These are phyloP conservation scores for Berkeleyomyces rouxiae DNA, from an alignment of 2,329 filamentous ascomycete species.

Conservation along the genomic window DNA sequence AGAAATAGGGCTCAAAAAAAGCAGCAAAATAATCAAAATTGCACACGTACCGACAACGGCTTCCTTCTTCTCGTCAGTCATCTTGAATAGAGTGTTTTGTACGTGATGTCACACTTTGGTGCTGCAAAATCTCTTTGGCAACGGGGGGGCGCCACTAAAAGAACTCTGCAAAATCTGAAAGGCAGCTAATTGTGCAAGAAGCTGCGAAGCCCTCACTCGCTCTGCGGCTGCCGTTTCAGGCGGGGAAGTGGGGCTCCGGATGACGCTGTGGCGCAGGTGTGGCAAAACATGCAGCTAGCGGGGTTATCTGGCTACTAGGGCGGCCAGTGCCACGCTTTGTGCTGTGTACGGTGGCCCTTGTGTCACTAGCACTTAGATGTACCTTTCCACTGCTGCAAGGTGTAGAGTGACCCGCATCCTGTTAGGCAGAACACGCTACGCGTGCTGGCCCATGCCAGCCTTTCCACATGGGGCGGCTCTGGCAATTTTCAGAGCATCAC, in stretches of 20 bases:
- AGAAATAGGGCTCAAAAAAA: neutral
- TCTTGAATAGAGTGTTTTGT: constrained; percentile 19
- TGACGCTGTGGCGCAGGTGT: constrained; percentile 12
- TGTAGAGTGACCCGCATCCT: neutral
- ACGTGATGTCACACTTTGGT: constrained; percentile 11
- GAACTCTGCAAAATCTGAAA: constrained; percentile 14
- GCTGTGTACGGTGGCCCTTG: neutral
- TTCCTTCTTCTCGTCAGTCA: constrained; percentile 29
- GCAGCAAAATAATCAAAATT: constrained; percentile 16
- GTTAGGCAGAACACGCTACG: constrained; percentile 11
- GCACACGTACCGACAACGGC: constrained; percentile 20
- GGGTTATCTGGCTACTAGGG: neutral
- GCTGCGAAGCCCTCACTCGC: constrained; percentile 9
- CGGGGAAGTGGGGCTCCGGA: constrained; percentile 13
- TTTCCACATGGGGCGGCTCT: neutral
- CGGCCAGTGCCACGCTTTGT: neutral
- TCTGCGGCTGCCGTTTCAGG: constrained; percentile 10
- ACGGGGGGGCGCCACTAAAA: constrained; percentile 15
- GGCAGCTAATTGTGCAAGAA: constrained; percentile 9
- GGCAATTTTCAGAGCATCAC: constrained; percentile 5
- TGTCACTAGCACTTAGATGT: neutral
- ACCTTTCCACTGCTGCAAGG: neutral
- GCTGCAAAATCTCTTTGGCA: constrained; percentile 8
- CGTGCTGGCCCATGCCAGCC: constrained; percentile 1
- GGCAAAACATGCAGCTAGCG: neutral